These are phyloP conservation scores for Aspergillus conjunctus DNA, from an alignment of 495 filamentous ascomycete species.

Conservation along the genomic window DNA sequence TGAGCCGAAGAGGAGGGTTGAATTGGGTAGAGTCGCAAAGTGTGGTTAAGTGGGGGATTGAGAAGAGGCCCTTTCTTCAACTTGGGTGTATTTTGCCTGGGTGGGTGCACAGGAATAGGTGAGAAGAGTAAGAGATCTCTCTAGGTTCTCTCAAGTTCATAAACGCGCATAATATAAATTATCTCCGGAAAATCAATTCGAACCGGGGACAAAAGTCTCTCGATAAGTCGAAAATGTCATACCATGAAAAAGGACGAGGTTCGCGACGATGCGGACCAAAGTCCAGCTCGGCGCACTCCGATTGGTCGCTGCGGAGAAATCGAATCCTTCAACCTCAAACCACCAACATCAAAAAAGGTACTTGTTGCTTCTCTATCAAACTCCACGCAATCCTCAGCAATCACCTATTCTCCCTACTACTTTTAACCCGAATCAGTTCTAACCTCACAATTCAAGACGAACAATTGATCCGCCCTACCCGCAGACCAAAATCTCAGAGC, in stretches of 20 bases:
- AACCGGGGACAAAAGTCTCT: neutral
- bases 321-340: slow-evolving; percentile 42
- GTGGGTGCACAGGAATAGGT: no score
- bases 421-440: neutral
- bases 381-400: neutral
- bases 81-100: no score
- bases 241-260: slow-evolving; percentile 9
- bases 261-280: slow-evolving; percentile 27
- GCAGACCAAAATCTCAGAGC: neutral
- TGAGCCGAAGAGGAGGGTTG: neutral
- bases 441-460: neutral
- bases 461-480: neutral
- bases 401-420: neutral
- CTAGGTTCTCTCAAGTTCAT: no score
- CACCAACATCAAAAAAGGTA: neutral
- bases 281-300: slow-evolving; percentile 41
- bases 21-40: neutral
- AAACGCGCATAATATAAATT: neutral
- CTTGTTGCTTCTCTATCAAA: slow-evolving; percentile 3
- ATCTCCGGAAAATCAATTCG: neutral
- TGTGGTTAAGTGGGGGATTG: neutral
- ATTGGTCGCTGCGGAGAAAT: slow-evolving; percentile 41
- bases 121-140: no score
- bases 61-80: neutral
- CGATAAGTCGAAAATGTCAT: slow-evolving; percentile 2